Evolutionary conservation across 2,329 filamentous ascomycete species (phyloP).

Genomic region (Ophiocordyceps robertsii): DNA sequence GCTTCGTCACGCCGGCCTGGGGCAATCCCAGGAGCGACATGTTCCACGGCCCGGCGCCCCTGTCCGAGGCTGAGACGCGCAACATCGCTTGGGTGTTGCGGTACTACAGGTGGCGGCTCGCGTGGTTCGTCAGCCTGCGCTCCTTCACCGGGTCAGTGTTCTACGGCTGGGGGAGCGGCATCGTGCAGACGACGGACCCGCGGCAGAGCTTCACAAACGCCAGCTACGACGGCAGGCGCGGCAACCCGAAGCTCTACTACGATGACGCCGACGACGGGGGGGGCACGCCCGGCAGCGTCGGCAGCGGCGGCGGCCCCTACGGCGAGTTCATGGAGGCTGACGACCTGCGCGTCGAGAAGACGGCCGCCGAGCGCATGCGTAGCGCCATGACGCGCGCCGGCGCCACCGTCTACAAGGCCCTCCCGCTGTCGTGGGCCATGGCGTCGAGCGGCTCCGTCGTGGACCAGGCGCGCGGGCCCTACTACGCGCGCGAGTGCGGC

Average conservation of each 20-base stretch:
- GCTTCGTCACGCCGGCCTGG: conserved; percentile 20
- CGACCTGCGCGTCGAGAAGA: conserved; percentile 20
- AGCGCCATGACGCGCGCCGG: conserved; percentile 25
- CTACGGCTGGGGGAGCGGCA: conserved; percentile 44
- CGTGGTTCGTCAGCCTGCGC: conserved; percentile 47
- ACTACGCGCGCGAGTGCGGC: conserved; percentile 20
- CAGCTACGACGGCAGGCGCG: conserved; percentile 36
- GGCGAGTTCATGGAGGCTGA: conserved; percentile 28
- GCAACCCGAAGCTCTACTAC: conserved; percentile 8
- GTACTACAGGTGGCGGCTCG: conserved; percentile 28
- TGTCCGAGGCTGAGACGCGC: conserved; percentile 43
- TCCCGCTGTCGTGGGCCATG: conserved; percentile 15
- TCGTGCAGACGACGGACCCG: conserved; percentile 29
- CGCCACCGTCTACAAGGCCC: conserved; percentile 20
- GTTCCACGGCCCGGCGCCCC: conserved; percentile 35
- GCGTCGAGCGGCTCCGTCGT: conserved; percentile 22
- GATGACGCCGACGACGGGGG: conserved; percentile 22
- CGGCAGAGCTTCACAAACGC: conserved; percentile 38
- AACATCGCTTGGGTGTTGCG: conserved; percentile 39
- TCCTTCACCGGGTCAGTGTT: conserved; percentile 36
- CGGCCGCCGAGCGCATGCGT: conserved; percentile 19
- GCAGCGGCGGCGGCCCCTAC: conserved; percentile 27
- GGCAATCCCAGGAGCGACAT: conserved; percentile 27
- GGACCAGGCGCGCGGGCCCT: conserved; percentile 32
- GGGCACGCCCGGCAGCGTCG: too few relatives aligned